Evolutionary conservation across 345 rosid species (phyloP), one percentile per base, ranked within the genome.

Genomic region (Eucalyptus sp.): DNA sequence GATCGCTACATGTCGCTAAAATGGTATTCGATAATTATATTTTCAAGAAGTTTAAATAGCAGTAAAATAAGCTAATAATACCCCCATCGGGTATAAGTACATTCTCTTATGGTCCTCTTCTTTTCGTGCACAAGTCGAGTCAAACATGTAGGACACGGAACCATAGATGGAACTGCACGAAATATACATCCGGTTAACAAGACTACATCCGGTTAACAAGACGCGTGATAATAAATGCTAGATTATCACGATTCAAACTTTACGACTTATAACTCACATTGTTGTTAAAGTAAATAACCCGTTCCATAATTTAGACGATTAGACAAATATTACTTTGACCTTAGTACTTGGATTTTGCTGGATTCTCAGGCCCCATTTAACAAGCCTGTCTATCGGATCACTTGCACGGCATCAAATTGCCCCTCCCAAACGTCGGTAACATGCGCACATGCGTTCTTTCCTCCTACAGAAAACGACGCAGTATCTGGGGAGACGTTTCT

Each of bases 1-100:
- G 8, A 18, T 37, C 4, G 14, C 83, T 10, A 37, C 27, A 37
- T 2, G 3, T 1, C 4, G 0, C 3, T 20, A 12, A 18, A 20
- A 20, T 27, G 27, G 83, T 3, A 68, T 5, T 68, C 7, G 1
- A 68, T 68, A 8, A 0, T 31, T 31, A 31, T 66, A 5, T 31
- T 66, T 66, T 68, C 0, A 8, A 68, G 80, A 33, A 68, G 4
- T 33, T 68, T 16, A 33, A 68, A 68, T 9, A 37, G 13, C 1
- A 4, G 1, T 20, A 5, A 71, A 71, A 71, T 18, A 37, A 17
- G 46, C 27, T 71, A 37, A 37, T 18, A 33, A 37, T 71, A 71
- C 13, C 4, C 4, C 13, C 20, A 71, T 18, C 4, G 1, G 3
- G 25, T 41, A 33, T 71, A 7, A 71, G 13, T 43, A 10, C 18